Percentiles rank a stretch among this genome's conserved stretches.
Conservation (phyloP, 169 alveolate species). For the Plasmodium gonderi region DNA sequence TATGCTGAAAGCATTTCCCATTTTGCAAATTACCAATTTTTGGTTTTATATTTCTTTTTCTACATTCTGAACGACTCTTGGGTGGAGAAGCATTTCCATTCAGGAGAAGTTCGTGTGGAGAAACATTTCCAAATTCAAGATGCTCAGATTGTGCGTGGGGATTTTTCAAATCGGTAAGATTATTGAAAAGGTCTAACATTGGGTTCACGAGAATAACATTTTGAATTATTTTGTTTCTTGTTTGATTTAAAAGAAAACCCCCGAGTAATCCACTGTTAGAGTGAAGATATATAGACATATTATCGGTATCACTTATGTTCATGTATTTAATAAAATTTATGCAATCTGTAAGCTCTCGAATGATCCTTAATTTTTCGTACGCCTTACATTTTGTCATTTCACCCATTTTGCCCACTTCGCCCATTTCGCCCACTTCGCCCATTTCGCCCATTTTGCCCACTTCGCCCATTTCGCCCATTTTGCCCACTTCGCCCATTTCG, state of each 20-base stretch:
- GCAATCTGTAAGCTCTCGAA: conserved; percentile 30
- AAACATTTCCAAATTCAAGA: conserved; percentile 77
- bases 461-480: too few species aligned
- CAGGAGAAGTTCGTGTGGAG: neutral
- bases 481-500: too few species aligned
- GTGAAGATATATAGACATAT: conserved; percentile 22
- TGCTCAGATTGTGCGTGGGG: conserved; percentile 74
- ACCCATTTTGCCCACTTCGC: too few species aligned
- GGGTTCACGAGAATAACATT: conserved; percentile 77
- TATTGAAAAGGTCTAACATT: conserved; percentile 73
- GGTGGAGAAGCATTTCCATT: neutral
- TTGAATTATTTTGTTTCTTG: neutral
- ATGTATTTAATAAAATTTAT: conserved; percentile 40
- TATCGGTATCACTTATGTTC: conserved; percentile 38
- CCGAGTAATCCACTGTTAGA: conserved; percentile 63
- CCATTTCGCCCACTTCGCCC: too few species aligned
- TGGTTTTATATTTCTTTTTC: too few species aligned
- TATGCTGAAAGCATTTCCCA: too few species aligned
- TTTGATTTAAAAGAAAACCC: conserved; percentile 16
- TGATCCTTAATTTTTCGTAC: neutral
- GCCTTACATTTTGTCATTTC: too few species aligned
- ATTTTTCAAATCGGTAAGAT: conserved; percentile 30
- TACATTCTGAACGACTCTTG: too few species aligned
- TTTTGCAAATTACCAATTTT: too few species aligned
- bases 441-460: too few species aligned